Base-by-base conservation (phyloP, 2,329 filamentous ascomycete species). In the Shiraia sp. region DNA sequence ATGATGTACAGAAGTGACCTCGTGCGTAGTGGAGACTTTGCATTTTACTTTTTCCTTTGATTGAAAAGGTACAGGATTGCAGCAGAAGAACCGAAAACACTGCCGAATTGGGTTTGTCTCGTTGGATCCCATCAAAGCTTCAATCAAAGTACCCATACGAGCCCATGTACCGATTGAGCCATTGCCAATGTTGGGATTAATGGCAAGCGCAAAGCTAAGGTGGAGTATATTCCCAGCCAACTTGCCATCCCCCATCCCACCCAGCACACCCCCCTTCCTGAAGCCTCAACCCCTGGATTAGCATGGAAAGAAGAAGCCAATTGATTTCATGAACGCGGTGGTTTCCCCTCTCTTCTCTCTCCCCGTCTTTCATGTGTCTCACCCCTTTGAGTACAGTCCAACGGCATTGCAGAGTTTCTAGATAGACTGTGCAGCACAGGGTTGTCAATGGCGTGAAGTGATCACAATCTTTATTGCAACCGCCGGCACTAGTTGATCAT, bases 401-500 rank as follows among this genome's bases (percentile, higher is more conserved):
- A 47, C 32, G 34, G 47, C 35, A 51, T 55, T 49, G 41, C 47
- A 47, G 28, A 46, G 29, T 50, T 22, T 8, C 51, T 41, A 29
- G 27, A 45, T 48, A 40, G 34, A 22, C 8, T 30, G 36, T 36
- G 42, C 32, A 47, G 47, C 47, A 45, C 40, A 47, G 49, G 44
- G 34, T 23, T 41, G 38, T 36, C 52, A 49, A 45, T 45, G 40
- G 51, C 35, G 37, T 43, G 41, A 40, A 39, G 45, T 27, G 36
- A 56, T 53, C 47, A 55, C 53, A 53, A 32, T 48, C 36, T 47
- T 44, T 47, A 32, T 45, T 51, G 49, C 59, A 66, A 63, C 59
- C 62, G 62, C 62, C 57, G 52, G 53, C 56, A 57, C 58, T 57
- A 64, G 53, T 36, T 55, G 32, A 39, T 27, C 1, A 12, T 57